Percentiles rank a stretch among this genome's conserved stretches.
phyloP scores from a whole-genome alignment of 2,329 filamentous ascomycete species.

The Cercospora sesami region DNA sequence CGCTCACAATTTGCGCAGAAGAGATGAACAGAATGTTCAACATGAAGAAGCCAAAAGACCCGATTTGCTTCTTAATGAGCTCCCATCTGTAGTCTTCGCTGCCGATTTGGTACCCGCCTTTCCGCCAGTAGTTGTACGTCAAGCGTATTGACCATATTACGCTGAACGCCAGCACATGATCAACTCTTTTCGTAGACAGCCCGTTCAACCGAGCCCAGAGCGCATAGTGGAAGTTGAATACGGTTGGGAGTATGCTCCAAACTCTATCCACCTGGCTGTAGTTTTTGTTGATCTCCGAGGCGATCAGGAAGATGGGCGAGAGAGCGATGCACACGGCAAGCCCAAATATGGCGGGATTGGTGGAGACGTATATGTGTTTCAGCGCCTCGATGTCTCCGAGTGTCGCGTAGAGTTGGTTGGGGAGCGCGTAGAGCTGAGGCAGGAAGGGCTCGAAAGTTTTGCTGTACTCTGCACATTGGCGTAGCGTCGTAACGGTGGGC shows the following conservation, averaged over 20 bases:
- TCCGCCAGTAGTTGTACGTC: constrained; percentile 96
- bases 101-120: constrained; percentile 83
- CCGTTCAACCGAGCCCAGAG: constrained; percentile 78
- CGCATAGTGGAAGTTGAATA: constrained; percentile 83
- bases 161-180: constrained; percentile 70
- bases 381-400: constrained; percentile 63
- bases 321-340: constrained; percentile 71
- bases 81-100: constrained; percentile 96
- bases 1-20: constrained; percentile 63
- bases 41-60: constrained; percentile 69
- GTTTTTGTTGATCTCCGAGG: constrained; percentile 85
- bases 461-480: constrained; percentile 74
- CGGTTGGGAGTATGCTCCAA: constrained; percentile 85
- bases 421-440: constrained; percentile 58
- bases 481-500: constrained; percentile 67
- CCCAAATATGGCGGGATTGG: constrained; percentile 79
- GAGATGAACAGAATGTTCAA: constrained; percentile 92
- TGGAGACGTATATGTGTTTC: constrained; percentile 72
- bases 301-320: constrained; percentile 69
- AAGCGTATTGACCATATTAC: constrained; percentile 69
- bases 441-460: constrained; percentile 76
- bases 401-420: constrained; percentile 53
- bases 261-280: constrained; percentile 94
- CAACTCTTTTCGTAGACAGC: constrained; percentile 67
- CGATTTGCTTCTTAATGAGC: constrained; percentile 67